Evolutionary conservation across 345 rosid species (phyloP).

Genomic region (Brassica juncea): DNA sequence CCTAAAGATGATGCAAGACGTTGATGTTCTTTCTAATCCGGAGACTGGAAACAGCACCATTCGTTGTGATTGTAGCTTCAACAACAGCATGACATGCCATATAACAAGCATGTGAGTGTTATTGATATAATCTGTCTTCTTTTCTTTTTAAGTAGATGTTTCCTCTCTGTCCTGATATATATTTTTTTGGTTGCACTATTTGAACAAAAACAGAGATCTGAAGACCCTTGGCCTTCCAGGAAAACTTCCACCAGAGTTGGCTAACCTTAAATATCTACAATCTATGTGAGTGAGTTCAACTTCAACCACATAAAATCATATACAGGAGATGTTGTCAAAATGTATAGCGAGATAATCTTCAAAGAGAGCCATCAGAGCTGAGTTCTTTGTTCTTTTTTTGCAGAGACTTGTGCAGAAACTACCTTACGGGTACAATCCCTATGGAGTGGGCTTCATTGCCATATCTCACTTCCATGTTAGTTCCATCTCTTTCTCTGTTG

Average conservation of each 20-base stretch:
- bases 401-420: constrained; percentile 42
- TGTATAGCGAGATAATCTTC: background rate
- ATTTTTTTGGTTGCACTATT: background rate
- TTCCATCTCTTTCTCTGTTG: background rate
- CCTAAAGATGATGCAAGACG: background rate
- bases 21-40: background rate
- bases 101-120: constrained; percentile 24
- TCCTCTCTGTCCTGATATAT: background rate
- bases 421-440: constrained; percentile 55
- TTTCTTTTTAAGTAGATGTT: background rate
- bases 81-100: constrained; percentile 15
- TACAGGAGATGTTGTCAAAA: background rate
- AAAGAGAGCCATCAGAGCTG: background rate
- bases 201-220: background rate
- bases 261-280: constrained; percentile 2
- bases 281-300: background rate
- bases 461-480: constrained; percentile 50
- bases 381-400: background rate
- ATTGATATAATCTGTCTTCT: background rate
- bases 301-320: background rate
- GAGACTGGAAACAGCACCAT: constrained; percentile 1
- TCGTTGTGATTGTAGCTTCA: constrained; percentile 3
- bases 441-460: constrained; percentile 55
- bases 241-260: constrained; percentile 18
- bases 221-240: constrained; percentile 13